Conservation (phyloP, 1,139 yeast genomes). For the Scheffersomyces segobiensis region DNA sequence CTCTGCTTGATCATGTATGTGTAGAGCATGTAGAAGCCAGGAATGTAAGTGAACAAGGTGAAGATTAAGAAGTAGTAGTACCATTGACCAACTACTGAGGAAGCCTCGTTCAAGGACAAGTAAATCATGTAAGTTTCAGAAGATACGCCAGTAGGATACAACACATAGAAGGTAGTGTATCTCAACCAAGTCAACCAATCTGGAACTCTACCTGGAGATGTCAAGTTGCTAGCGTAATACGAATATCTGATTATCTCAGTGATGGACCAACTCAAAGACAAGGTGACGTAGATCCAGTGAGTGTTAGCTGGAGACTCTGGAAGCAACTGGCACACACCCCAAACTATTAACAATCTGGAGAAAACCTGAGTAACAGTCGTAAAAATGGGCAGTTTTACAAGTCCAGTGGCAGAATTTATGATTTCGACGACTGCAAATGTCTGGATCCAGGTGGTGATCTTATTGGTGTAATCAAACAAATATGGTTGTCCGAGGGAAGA, state of each 20-base stretch:
- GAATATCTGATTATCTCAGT: constrained; percentile 89
- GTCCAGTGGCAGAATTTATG: constrained; percentile 71
- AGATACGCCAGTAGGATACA: constrained; percentile 90
- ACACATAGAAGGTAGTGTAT: constrained; percentile 76
- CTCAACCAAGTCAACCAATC: constrained; percentile 67
- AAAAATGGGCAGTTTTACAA: constrained; percentile 80
- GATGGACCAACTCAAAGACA: constrained; percentile 83
- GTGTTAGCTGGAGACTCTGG: constrained; percentile 67
- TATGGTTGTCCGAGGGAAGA: constrained; percentile 54
- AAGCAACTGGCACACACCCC: constrained; percentile 75
- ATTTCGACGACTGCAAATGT: constrained; percentile 83
- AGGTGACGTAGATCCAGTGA: constrained; percentile 63
- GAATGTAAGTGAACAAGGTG: constrained; percentile 68
- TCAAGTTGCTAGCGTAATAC: constrained; percentile 73
- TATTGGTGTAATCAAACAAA: constrained; percentile 59
- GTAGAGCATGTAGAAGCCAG: constrained; percentile 84
- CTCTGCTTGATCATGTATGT: constrained; percentile 91
- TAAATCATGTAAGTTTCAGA: constrained; percentile 76
- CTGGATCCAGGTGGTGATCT: constrained; percentile 69
- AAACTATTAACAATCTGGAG: constrained; percentile 78
- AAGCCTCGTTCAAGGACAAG: constrained; percentile 67
- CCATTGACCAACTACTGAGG: constrained; percentile 46
- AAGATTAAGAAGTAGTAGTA: constrained; percentile 57
- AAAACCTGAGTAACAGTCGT: constrained; percentile 87
- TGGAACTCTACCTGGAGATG: constrained; percentile 59